Conservation (phyloP, 176 grass and related monocot genomes). For the Eleusine coracana region DNA sequence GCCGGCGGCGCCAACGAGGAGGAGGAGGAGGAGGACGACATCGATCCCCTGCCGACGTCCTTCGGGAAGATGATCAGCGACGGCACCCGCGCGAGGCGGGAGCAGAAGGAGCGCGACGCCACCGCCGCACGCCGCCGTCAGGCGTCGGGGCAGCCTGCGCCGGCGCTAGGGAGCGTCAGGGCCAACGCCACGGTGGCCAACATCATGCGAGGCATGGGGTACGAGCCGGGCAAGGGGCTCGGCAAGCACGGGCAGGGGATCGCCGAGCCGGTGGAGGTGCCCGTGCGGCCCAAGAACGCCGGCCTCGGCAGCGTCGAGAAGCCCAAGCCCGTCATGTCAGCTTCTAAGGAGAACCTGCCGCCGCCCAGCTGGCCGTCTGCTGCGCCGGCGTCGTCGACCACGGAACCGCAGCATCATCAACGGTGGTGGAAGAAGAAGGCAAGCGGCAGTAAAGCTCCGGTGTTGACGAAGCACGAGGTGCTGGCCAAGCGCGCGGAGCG, state of each 20-base stretch:
- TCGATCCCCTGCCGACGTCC: background rate
- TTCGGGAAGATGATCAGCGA: conserved; percentile 49
- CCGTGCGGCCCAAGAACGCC: conserved; percentile 56
- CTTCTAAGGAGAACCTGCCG: conserved; percentile 35
- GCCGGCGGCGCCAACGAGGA: background rate
- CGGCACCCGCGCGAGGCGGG: conserved; percentile 58
- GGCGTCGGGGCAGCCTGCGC: background rate
- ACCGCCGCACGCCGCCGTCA: conserved; percentile 14
- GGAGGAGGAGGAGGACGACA: conserved; percentile 7
- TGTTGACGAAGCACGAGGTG: conserved; percentile 49
- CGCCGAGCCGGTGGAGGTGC: conserved; percentile 37
- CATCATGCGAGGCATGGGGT: conserved; percentile 58
- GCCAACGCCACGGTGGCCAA: conserved; percentile 54
- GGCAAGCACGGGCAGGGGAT: conserved; percentile 72
- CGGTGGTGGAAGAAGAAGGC: conserved; percentile 68
- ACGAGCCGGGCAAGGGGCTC: conserved; percentile 53
- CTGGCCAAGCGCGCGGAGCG: conserved; percentile 31
- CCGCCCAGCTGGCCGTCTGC: background rate
- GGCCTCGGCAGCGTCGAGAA: conserved; percentile 65
- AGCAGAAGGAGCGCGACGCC: conserved; percentile 57
- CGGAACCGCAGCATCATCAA: conserved; percentile 37
- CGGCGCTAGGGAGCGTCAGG: conserved; percentile 37
- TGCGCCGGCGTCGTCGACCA: background rate
- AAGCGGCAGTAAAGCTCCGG: conserved; percentile 25
- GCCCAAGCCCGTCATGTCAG: conserved; percentile 16